A percentile compares a stretch with the other conserved stretches of the same genome.
Conservation (phyloP, 1,139 yeast genomes). For the Candida gigantensis region DNA sequence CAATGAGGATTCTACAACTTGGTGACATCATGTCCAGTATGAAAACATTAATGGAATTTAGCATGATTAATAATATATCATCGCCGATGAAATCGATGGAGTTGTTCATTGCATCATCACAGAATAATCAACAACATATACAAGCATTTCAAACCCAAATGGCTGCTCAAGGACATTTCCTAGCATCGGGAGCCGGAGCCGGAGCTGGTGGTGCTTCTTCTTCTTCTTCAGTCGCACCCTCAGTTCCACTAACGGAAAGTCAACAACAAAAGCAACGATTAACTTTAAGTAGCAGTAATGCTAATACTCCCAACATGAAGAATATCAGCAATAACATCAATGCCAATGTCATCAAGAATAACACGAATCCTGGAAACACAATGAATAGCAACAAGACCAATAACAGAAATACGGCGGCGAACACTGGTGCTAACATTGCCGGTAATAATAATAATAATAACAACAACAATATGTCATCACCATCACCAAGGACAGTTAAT, state of each 20-base stretch:
- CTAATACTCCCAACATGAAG: conserved; percentile 4
- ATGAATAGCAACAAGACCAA: conserved; percentile 9
- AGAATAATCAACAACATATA: conserved; percentile 22
- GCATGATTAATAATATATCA: conserved; percentile 39
- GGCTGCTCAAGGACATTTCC: conserved; percentile 8
- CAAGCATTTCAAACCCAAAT: conserved; percentile 14
- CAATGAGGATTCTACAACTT: conserved; percentile 70
- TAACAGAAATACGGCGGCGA: background rate
- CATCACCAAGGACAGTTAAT: conserved; percentile 22
- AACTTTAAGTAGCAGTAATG: too few relatives aligned
- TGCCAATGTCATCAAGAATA: conserved; percentile 12
- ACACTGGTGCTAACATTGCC: conserved; percentile 11
- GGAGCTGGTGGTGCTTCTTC: too few relatives aligned
- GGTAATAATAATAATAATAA: conserved; percentile 8
- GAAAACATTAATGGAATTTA: conserved; percentile 62
- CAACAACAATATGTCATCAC: conserved; percentile 17
- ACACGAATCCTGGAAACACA: conserved; percentile 11
- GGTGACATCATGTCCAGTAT: conserved; percentile 76
- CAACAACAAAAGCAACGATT: conserved; percentile 1
- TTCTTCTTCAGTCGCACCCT: too few relatives aligned
- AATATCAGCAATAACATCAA: conserved; percentile 11
- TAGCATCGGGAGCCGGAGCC: too few relatives aligned
- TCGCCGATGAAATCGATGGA: conserved; percentile 67
- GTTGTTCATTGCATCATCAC: conserved; percentile 36
- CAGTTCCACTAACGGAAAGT: too few relatives aligned